phyloP scores from a whole-genome alignment of 805 yeast species.

The Saccharomycopsis sp. region DNA sequence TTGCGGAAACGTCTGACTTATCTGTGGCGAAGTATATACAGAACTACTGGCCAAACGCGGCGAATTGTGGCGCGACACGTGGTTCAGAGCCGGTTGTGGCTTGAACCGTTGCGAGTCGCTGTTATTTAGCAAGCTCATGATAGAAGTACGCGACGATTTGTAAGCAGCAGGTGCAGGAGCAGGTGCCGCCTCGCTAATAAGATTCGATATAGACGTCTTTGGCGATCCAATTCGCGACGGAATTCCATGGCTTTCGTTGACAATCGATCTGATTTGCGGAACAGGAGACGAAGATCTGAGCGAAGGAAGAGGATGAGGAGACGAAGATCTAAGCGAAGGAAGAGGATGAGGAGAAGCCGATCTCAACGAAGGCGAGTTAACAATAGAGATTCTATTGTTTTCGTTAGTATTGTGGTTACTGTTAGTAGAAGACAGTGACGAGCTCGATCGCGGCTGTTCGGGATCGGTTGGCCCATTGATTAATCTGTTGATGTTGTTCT shows the following conservation, averaged over 20 bases:
- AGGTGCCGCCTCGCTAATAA: background rate
- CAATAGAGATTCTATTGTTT: background rate
- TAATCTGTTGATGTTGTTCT: background rate
- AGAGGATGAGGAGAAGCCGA: background rate
- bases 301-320: background rate
- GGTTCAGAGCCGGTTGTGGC: too few species aligned
- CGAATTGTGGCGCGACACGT: too few species aligned
- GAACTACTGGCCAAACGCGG: too few species aligned
- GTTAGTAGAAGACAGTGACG: too few species aligned
- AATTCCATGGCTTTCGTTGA: background rate
- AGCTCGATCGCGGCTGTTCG: background rate
- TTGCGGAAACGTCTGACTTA: too few species aligned
- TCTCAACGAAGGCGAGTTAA: background rate
- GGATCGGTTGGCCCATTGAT: background rate
- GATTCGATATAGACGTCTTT: constrained; percentile 7
- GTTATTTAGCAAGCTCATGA: constrained; percentile 15
- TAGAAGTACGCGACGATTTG: constrained; percentile 8
- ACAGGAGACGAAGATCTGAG: background rate
- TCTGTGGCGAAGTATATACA: too few species aligned
- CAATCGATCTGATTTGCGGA: background rate
- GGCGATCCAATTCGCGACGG: constrained; percentile 2
- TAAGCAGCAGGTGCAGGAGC: constrained; percentile 4
- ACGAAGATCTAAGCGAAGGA: background rate
- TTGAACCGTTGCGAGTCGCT: too few species aligned
- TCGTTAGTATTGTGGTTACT: too few species aligned